These are phyloP conservation scores for Glutinoglossum americanum DNA, from an alignment of 495 filamentous ascomycete genomes.

Conservation along the genomic window DNA sequence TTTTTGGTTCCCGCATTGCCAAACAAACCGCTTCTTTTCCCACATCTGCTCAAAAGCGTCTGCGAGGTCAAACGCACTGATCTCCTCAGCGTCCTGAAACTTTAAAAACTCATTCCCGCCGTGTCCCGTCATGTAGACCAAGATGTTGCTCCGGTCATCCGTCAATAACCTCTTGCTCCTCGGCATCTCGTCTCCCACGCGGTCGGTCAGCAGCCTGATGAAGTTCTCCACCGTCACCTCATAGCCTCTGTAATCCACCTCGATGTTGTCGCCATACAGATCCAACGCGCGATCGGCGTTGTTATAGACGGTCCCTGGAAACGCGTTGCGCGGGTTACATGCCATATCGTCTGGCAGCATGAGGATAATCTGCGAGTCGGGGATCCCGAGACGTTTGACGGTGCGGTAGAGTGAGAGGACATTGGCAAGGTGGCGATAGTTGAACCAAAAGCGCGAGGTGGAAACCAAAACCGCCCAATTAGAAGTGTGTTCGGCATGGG, in stretches of 20 bases:
- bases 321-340: conserved; percentile 94
- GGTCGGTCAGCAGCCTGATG: conserved; percentile 82
- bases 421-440: conserved; percentile 96
- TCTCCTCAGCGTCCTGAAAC: conserved; percentile 96
- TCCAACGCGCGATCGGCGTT: conserved; percentile 91
- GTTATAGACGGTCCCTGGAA: conserved; percentile 94
- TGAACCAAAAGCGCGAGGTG: conserved; percentile 99
- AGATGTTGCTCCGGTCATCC: conserved; percentile 82
- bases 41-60: conserved; percentile 99
- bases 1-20: background rate
- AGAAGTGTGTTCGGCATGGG: conserved; percentile 65
- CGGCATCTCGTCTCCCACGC: conserved; percentile 80
- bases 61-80: conserved; percentile 84
- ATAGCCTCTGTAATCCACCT: conserved; percentile 95
- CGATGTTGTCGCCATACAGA: conserved; percentile 95
- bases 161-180: conserved; percentile 79
- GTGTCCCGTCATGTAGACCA: conserved; percentile 98
- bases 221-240: conserved; percentile 99
- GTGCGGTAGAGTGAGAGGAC: conserved; percentile 95
- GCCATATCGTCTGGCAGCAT: conserved; percentile 99
- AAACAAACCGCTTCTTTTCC: conserved; percentile 75
- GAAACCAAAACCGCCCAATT: conserved; percentile 98
- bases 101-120: conserved; percentile 98
- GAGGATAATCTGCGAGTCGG: conserved; percentile 95
- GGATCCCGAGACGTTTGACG: conserved; percentile 92